Evolutionary conservation across 345 rosid species (phyloP).

Genomic region (Sisymbrium irio): DNA sequence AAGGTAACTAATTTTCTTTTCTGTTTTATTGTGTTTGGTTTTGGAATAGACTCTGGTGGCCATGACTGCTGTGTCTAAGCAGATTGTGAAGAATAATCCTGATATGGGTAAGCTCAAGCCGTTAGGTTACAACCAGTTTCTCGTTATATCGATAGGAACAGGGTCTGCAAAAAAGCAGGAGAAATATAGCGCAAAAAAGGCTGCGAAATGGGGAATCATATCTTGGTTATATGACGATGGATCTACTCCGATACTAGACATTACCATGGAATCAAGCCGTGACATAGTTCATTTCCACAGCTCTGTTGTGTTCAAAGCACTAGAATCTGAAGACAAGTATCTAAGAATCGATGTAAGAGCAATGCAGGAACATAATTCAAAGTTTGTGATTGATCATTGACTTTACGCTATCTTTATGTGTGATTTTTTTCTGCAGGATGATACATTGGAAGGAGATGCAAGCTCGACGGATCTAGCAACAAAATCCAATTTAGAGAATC

Average conservation of each 20-base stretch:
- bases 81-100: slow-evolving; percentile 46
- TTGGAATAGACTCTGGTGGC: slow-evolving; percentile 58
- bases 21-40: background rate
- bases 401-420: background rate
- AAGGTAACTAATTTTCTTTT: background rate
- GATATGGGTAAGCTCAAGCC: slow-evolving; percentile 42
- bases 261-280: slow-evolving; percentile 41
- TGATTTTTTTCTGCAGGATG: slow-evolving; percentile 39
- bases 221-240: slow-evolving; percentile 53
- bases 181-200: slow-evolving; percentile 43
- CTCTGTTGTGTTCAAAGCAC: slow-evolving; percentile 50
- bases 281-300: slow-evolving; percentile 66
- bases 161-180: slow-evolving; percentile 41
- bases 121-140: slow-evolving; percentile 46
- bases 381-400: background rate
- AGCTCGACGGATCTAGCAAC: slow-evolving; percentile 50
- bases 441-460: slow-evolving; percentile 45
- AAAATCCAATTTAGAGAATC: slow-evolving; percentile 47
- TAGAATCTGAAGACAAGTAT: slow-evolving; percentile 52
- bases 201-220: slow-evolving; percentile 67
- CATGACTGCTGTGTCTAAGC: slow-evolving; percentile 54
- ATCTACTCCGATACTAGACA: slow-evolving; percentile 52
- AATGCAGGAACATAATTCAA: background rate
- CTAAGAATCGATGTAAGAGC: slow-evolving; percentile 61
- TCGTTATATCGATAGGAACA: slow-evolving; percentile 66